phyloP scores from a whole-genome alignment of 495 filamentous ascomycete species.

The Xylaria flabelliformis region DNA sequence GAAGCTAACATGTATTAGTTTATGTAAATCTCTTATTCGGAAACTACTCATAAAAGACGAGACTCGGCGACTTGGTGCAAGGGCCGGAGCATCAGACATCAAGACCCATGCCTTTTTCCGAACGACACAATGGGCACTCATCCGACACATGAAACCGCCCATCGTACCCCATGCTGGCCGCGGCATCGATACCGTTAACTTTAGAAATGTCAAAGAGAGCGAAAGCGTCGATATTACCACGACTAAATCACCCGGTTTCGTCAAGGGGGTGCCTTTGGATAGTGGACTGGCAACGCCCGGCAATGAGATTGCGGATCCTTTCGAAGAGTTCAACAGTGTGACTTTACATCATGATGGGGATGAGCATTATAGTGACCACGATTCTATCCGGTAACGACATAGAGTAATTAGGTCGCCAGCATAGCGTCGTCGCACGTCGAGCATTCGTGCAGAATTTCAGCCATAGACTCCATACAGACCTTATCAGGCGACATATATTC shows the following conservation, averaged over 20 bases:
- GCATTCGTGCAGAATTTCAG: neutral
- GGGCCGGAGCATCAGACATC: conserved; percentile 95
- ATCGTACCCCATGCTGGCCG: conserved; percentile 94
- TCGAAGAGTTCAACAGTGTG: conserved; percentile 98
- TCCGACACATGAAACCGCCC: conserved; percentile 97
- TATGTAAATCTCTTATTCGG: conserved; percentile 95
- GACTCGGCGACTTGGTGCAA: conserved; percentile 89
- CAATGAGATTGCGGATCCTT: conserved; percentile 86
- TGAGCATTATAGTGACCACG: conserved; percentile 48
- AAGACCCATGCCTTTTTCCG: conserved; percentile 97
- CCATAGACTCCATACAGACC: conserved; percentile 9
- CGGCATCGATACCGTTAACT: conserved; percentile 93
- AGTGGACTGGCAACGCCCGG: conserved; percentile 85
- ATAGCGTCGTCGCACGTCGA: neutral
- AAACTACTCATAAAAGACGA: conserved; percentile 99
- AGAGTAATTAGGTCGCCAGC: conserved; percentile 21
- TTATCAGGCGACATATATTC: conserved; percentile 6
- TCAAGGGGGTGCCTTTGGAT: conserved; percentile 83
- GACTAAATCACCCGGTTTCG: conserved; percentile 51
- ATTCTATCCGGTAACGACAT: conserved; percentile 33
- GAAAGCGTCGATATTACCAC: conserved; percentile 91
- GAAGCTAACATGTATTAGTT: conserved; percentile 53
- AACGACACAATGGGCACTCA: conserved; percentile 92
- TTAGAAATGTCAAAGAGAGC: conserved; percentile 96
- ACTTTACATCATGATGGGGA: conserved; percentile 97